Evolutionary conservation across 2,329 filamentous ascomycete species (phyloP), one percentile per base, ranked within the genome.

Genomic region (Neofusicoccum laricinum): DNA sequence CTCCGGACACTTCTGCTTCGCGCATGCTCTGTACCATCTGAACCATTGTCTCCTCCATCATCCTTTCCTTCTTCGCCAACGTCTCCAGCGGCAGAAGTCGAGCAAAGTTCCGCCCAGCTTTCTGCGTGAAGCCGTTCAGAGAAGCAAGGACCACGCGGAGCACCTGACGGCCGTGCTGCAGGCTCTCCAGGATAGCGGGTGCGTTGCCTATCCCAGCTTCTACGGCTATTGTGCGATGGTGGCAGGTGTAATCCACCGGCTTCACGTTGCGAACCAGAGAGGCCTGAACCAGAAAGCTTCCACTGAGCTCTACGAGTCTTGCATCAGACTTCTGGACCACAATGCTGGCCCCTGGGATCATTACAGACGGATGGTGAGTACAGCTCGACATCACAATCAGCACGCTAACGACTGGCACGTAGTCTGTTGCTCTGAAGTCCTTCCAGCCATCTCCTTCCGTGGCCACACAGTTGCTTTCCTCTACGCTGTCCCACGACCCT

Each of bases 21-120:
- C 75, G 3, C 71, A 73, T 32, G 69, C 71, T 1, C 61, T 78
- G 1, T 78, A 75, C 45, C 74, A 77, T 45, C 67, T 76, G 6
- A 73, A 71, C 41, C 72, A 77, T 34, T 77, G 74, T 62, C 64
- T 78, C n/a, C 66, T 78, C 2, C 70, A 77, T 64, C 76, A 78
- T 61, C 75, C 75, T 0, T 76, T 78, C 61, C 66, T 76, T 6
- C 63, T 77, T 3, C 69, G 69, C 0, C 65, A 71, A 25, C 67
- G 72, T 8, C 66, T 76, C 8, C 5, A 21, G 2, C 68, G 69
- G 36, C 64, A 66, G 2, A 70, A 69, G 32, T 68, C 67, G 0
- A 66, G 66, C 6, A 76, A 72, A 21, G 67, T 69, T 4, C 74
- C 74, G 0, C 38, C 67, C 21, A 77, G 73, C 65, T 77, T 77